These are phyloP conservation scores for Coniosporium tulheliwenetii DNA, from an alignment of 2,329 filamentous ascomycete species.

Conservation along the genomic window DNA sequence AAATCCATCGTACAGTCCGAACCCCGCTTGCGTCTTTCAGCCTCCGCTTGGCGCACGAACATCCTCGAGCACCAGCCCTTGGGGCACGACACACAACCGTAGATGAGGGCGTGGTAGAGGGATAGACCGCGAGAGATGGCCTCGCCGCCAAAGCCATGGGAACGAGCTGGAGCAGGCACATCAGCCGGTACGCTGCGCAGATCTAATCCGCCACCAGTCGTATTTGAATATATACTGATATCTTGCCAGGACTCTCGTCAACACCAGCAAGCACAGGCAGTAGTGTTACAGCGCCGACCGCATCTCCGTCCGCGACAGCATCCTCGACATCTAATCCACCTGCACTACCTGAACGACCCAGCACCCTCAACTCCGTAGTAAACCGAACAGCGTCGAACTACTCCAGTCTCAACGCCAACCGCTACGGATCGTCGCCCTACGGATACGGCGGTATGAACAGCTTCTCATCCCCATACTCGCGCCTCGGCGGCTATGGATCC, in stretches of 20 bases:
- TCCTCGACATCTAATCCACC: constrained; percentile 34
- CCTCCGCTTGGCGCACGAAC: no score
- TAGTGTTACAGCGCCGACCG: constrained; percentile 27
- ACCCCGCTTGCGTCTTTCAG: no score
- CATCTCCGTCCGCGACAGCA: constrained; percentile 24
- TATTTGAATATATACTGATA: background rate
- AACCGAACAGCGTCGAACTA: constrained; percentile 83
- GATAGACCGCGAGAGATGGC: constrained; percentile 27
- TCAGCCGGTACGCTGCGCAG: constrained; percentile 9
- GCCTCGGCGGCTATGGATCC: constrained; percentile 27
- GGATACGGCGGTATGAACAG: constrained; percentile 25
- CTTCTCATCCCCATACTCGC: constrained; percentile 40
- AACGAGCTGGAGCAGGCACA: constrained; percentile 51
- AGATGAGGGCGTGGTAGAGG: constrained; percentile 44
- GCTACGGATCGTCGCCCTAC: constrained; percentile 37
- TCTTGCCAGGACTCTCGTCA: constrained; percentile 4
- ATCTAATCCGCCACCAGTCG: background rate
- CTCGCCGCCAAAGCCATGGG: constrained; percentile 97
- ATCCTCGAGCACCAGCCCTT: no score
- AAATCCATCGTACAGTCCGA: no score
- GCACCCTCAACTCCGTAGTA: constrained; percentile 60
- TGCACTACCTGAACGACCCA: constrained; percentile 65
- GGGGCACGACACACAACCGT: no score
- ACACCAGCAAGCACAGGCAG: constrained; percentile 28
- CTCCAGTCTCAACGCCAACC: constrained; percentile 44